Base-by-base conservation (phyloP, 164 flowering plant species). In the Piper longum region DNA sequence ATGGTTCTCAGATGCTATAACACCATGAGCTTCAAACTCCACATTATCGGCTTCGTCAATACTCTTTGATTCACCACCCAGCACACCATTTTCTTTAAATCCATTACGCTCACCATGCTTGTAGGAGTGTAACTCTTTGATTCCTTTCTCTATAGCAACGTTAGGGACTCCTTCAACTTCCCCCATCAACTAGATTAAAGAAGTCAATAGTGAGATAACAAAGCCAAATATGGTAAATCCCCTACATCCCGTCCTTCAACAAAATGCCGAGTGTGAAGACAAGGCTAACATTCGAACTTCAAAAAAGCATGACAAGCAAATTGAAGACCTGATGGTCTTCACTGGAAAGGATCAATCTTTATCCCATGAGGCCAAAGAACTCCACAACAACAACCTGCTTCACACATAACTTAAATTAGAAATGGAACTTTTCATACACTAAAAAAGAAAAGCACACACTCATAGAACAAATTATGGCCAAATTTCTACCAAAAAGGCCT, bases 111-210 rank as follows among this genome's bases (percentile, higher is more conserved):
- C 82, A 69, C 75, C 78, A 16, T 57, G 62, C 42, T 18, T 36
- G 18, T 66, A 71, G 9, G 71, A 67, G 66, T 71, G 78, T 41
- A 44, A 18, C 61, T 78, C 82, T 8, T 64, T 81, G 14, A 69
- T 59, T 43, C 77, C 77, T 48, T 74, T 72, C 54, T 62, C 66
- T 56, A 61, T 70, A 13, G 74, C 68, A 59, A 74, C 81, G 61
- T 72, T 63, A 57, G 64, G 59, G 16, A 61, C 74, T 75, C 72
- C 75, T 57, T 74, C 71, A 76, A 70, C 74, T 60, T 72, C 65
- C 74, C 76, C 67, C 83, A 78, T 87, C 75, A 76, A 73, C 82
- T 82, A 71, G 82, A 79, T 73, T 77, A 70, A 75, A 74, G 58
- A 70, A 76, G 66, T 75, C 72, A 41, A 72, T 64, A 14, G 70